phyloP scores from a whole-genome alignment of 139 green algal genomes.

The Tetradesmus obliquus region DNA sequence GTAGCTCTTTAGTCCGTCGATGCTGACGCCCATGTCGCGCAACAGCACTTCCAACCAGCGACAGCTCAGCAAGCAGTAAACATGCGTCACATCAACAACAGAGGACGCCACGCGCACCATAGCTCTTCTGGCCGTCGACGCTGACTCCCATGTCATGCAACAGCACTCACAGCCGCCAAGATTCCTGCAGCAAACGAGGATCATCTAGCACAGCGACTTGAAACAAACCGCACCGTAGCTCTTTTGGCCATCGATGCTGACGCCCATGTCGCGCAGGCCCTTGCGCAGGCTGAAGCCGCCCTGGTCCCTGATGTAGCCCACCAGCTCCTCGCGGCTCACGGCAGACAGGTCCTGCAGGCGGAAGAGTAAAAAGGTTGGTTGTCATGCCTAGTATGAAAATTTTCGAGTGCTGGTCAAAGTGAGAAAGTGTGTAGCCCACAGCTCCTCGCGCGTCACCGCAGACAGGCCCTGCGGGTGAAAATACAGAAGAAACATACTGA shows the following conservation, averaged over 20 bases:
- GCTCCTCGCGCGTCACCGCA: neutral
- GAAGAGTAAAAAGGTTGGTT: neutral
- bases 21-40: constrained; percentile 15
- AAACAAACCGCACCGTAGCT: neutral
- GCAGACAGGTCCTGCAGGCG: neutral
- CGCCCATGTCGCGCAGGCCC: constrained; percentile 33
- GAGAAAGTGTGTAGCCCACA: neutral
- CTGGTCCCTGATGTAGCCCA: constrained; percentile 18
- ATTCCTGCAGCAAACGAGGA: neutral
- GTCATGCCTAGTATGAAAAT: neutral
- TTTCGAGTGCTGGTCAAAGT: too few relatives aligned
- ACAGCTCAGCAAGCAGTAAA: neutral
- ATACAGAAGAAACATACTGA: too few relatives aligned
- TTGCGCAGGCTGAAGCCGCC: constrained; percentile 2
- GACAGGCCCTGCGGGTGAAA: constrained; percentile 1
- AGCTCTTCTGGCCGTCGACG: neutral
- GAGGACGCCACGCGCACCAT: neutral
- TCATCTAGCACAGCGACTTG: neutral
- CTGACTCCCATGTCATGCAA: constrained; percentile 28
- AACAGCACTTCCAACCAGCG: neutral
- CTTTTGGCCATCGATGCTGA: neutral
- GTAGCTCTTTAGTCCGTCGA: neutral
- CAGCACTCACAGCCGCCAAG: too few relatives aligned
- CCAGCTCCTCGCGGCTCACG: constrained; percentile 4
- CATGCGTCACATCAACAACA: too few relatives aligned